phyloP scores from a whole-genome alignment of 352 stramenopile species.

The Phytophthora parvispora region DNA sequence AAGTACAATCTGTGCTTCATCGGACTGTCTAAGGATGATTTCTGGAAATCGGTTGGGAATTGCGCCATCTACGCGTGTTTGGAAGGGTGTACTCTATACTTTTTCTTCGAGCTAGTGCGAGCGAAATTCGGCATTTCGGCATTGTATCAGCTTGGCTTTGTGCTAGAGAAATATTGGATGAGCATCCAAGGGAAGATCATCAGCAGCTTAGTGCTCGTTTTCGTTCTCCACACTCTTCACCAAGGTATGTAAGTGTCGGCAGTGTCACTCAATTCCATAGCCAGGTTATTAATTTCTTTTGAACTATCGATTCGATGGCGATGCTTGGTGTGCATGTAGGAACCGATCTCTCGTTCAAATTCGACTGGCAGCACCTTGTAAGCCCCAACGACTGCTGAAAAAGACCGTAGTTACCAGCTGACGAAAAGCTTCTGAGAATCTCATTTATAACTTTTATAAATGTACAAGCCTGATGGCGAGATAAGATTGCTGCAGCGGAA shows the following conservation, averaged over 20 bases:
- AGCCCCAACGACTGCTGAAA: background rate
- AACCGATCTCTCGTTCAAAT: slow-evolving; percentile 5
- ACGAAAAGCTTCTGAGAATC: too few relatives aligned
- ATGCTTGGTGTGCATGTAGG: background rate
- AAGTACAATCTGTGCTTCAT: slow-evolving; percentile 32
- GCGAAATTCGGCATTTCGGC: slow-evolving; percentile 34
- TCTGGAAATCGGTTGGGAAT: slow-evolving; percentile 9
- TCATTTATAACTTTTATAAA: too few relatives aligned
- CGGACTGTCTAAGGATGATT: background rate
- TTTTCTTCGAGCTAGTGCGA: slow-evolving; percentile 20
- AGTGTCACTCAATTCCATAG: too few relatives aligned
- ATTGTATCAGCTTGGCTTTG: slow-evolving; percentile 38
- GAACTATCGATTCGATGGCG: background rate
- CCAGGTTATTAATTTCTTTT: background rate
- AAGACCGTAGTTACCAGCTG: too few relatives aligned
- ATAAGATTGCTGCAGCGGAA: background rate
- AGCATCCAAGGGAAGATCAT: slow-evolving; percentile 31
- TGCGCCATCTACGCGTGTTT: slow-evolving; percentile 19
- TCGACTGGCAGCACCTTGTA: slow-evolving; percentile 8
- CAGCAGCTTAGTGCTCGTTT: slow-evolving; percentile 30
- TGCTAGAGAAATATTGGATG: slow-evolving; percentile 46
- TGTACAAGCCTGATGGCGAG: too few relatives aligned
- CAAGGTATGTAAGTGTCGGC: slow-evolving; percentile 18
- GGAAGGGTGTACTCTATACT: slow-evolving; percentile 22
- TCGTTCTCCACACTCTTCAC: slow-evolving; percentile 30